phyloP scores from a whole-genome alignment of 495 filamentous ascomycete genomes.

The Penicillium cinerascens region DNA sequence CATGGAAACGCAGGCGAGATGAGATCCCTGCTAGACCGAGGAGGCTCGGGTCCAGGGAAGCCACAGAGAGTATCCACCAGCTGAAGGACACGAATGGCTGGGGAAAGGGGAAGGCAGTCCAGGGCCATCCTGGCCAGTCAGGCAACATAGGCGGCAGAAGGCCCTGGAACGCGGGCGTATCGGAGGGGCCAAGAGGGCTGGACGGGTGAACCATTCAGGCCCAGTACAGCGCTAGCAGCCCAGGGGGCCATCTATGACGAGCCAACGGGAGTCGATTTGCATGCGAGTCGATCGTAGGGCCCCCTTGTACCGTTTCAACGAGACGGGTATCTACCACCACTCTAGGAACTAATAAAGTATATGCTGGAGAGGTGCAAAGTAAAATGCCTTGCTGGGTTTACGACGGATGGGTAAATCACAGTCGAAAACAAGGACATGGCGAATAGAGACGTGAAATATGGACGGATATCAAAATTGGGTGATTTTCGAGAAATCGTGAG shows the following conservation, averaged over 20 bases:
- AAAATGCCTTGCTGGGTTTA: not conserved
- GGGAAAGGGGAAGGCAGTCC: conserved; percentile 20
- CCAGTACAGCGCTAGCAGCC: conserved; percentile 21
- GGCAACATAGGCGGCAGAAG: conserved; percentile 12
- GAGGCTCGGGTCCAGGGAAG: conserved; percentile 23
- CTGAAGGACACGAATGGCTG: conserved; percentile 15
- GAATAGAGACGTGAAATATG: not conserved
- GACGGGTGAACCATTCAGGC: conserved; percentile 19
- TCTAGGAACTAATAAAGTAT: not conserved
- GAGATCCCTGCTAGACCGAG: conserved; percentile 21
- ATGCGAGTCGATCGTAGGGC: conserved; percentile 22
- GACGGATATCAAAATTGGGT: conserved; percentile 16
- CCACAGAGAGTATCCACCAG: conserved; percentile 14
- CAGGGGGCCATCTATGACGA: conserved; percentile 15
- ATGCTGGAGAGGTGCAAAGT: not conserved
- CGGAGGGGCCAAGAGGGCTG: conserved; percentile 12
- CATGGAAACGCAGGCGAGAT: conserved; percentile 17
- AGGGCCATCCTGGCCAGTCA: conserved; percentile 32
- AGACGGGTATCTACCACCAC: not conserved
- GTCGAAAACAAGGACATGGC: not conserved
- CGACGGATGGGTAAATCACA: not conserved
- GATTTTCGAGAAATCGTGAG: conserved; percentile 18
- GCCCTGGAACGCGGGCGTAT: conserved; percentile 32
- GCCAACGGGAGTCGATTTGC: conserved; percentile 15
- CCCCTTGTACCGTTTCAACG: not conserved